phyloP scores from a whole-genome alignment of 2,329 filamentous ascomycete species.

The Fusarium neocosmosporiellum region DNA sequence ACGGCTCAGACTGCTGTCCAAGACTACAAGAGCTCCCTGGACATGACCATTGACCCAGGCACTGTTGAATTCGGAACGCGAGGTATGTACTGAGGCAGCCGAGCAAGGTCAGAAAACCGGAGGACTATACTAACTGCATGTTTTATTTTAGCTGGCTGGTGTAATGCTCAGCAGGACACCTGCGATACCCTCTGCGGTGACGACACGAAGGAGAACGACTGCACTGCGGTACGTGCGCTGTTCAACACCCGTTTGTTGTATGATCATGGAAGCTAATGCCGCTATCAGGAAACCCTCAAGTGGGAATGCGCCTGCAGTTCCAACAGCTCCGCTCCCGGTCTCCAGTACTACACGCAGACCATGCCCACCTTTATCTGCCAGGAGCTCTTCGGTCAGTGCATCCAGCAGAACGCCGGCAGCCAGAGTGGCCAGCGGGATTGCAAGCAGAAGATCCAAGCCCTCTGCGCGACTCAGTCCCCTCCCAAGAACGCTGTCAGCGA shows the following conservation, averaged over 20 bases:
- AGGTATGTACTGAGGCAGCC: slow-evolving; percentile 51
- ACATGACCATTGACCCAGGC: slow-evolving; percentile 56
- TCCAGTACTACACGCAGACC: slow-evolving; percentile 65
- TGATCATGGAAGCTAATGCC: slow-evolving; percentile 9
- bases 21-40: slow-evolving; percentile 57
- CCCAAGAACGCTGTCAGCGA: slow-evolving; percentile 46
- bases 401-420: slow-evolving; percentile 54
- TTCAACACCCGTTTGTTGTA: too few species aligned
- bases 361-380: slow-evolving; percentile 65
- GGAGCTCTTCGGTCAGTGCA: slow-evolving; percentile 61
- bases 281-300: slow-evolving; percentile 53
- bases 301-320: slow-evolving; percentile 62
- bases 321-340: slow-evolving; percentile 61
- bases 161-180: slow-evolving; percentile 61
- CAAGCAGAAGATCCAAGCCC: slow-evolving; percentile 57
- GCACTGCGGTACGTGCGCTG: slow-evolving; percentile 55
- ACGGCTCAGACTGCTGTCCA: slow-evolving; percentile 52
- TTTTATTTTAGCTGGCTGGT: slow-evolving; percentile 60
- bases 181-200: slow-evolving; percentile 61
- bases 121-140: slow-evolving; percentile 19
- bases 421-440: slow-evolving; percentile 59
- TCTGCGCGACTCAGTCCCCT: slow-evolving; percentile 57
- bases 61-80: slow-evolving; percentile 47
- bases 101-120: not conserved
- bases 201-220: slow-evolving; percentile 55